phyloP scores from a whole-genome alignment of 192 early-diverging fungal species.

The Thoreauomyces humboldtii region DNA sequence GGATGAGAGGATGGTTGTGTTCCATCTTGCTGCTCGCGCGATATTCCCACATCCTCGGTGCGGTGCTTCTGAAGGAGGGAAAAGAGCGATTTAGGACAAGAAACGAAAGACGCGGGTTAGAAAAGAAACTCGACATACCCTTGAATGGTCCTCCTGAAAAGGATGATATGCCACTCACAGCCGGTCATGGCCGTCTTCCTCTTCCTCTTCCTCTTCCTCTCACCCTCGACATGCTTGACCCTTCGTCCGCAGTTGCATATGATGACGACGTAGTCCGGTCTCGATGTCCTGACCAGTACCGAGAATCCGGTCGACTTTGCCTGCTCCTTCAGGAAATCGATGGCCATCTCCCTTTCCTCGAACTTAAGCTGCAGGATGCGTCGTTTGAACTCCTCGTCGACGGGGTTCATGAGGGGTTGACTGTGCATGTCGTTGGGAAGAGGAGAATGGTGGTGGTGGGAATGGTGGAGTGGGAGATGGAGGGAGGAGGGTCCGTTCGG shows the following conservation, averaged over 20 bases:
- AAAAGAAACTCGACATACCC: conserved; percentile 2
- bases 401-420: conserved; percentile 12
- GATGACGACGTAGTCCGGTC: conserved; percentile 36
- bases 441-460: conserved; percentile 4
- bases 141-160: conserved; percentile 22
- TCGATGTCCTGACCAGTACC: conserved; percentile 31
- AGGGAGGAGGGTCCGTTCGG: too few relatives aligned
- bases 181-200: conserved; percentile 39
- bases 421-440: conserved; percentile 9
- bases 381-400: conserved; percentile 22
- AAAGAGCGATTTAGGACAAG: neutral
- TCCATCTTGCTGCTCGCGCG: conserved; percentile 34
- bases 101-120: neutral
- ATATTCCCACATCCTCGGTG: conserved; percentile 29
- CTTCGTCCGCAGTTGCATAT: conserved; percentile 37
- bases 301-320: conserved; percentile 24
- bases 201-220: conserved; percentile 29
- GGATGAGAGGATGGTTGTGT: conserved; percentile 30
- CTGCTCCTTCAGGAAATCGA: conserved; percentile 25
- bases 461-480: neutral
- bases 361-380: conserved; percentile 24
- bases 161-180: conserved; percentile 37
- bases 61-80: conserved; percentile 4
- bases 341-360: conserved; percentile 19
- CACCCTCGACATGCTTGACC: conserved; percentile 21